phyloP scores from a whole-genome alignment of 192 early-diverging fungal species.

The Linnemannia schmuckeri region DNA sequence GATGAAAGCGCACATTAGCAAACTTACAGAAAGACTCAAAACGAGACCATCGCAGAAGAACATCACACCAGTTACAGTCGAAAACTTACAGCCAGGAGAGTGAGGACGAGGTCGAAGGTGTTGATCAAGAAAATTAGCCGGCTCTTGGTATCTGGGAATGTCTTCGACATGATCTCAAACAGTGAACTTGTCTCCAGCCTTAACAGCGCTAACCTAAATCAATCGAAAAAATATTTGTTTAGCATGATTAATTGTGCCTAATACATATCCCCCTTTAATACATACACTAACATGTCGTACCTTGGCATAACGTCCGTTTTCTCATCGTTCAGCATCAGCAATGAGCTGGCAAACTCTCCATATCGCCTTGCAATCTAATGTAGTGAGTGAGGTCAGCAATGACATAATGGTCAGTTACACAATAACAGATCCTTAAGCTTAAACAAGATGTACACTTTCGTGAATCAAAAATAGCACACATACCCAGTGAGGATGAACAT shows the following conservation, averaged over 20 bases:
- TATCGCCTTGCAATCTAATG: slow-evolving; percentile 86
- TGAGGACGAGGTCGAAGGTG: slow-evolving; percentile 91
- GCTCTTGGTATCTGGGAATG: slow-evolving; percentile 76
- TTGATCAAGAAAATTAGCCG: slow-evolving; percentile 92
- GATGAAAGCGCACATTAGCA: background rate
- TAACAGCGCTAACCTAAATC: slow-evolving; percentile 67
- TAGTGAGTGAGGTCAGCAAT: slow-evolving; percentile 1
- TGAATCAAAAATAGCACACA: slow-evolving; percentile 14
- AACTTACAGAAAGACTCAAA: background rate
- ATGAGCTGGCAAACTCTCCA: slow-evolving; percentile 91
- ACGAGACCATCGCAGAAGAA: background rate
- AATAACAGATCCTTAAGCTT: background rate
- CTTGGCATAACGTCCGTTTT: slow-evolving; percentile 89
- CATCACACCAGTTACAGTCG: background rate
- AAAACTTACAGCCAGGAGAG: slow-evolving; percentile 79
- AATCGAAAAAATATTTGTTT: background rate
- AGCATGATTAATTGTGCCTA: background rate
- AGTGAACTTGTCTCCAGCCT: slow-evolving; percentile 82
- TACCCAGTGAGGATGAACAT: slow-evolving; percentile 88
- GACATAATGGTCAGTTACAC: slow-evolving; percentile 1
- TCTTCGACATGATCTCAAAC: slow-evolving; percentile 79
- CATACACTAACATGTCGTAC: slow-evolving; percentile 47
- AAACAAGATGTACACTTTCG: background rate
- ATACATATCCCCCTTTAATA: background rate
- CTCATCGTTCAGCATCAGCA: slow-evolving; percentile 91